phyloP scores from a whole-genome alignment of 192 early-diverging fungal genomes.

The Phlyctochytrium planicorne region DNA sequence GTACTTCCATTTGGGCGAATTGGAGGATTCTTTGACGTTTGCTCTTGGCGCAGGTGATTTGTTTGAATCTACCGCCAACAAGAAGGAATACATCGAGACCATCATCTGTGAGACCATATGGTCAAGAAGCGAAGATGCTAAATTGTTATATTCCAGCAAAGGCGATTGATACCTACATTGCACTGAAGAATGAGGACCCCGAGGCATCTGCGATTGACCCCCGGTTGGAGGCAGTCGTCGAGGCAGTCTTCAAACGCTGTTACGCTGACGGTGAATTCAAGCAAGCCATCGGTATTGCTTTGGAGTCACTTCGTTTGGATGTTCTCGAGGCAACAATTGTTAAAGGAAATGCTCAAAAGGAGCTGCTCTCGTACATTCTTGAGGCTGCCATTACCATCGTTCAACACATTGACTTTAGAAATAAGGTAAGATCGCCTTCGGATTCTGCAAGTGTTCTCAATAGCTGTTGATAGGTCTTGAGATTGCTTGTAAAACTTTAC shows the following conservation, averaged over 20 bases:
- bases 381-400: slow-evolving; percentile 84
- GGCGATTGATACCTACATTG: slow-evolving; percentile 95
- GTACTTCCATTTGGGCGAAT: slow-evolving; percentile 95
- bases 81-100: slow-evolving; percentile 90
- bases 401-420: slow-evolving; percentile 75
- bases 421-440: slow-evolving; percentile 52
- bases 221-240: slow-evolving; percentile 83
- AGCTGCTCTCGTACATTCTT: slow-evolving; percentile 82
- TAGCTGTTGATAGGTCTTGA: slow-evolving; percentile 53
- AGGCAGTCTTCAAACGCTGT: slow-evolving; percentile 94
- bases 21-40: slow-evolving; percentile 93
- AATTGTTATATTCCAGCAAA: slow-evolving; percentile 57
- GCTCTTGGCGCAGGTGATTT: slow-evolving; percentile 89
- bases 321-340: slow-evolving; percentile 80
- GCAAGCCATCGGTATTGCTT: slow-evolving; percentile 93
- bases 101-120: slow-evolving; percentile 72
- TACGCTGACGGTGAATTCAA: slow-evolving; percentile 82
- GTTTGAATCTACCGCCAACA: slow-evolving; percentile 74
- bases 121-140: background rate
- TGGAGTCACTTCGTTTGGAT: slow-evolving; percentile 90
- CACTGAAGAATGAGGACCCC: slow-evolving; percentile 53
- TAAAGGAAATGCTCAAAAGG: slow-evolving; percentile 51
- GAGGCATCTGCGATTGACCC: slow-evolving; percentile 63
- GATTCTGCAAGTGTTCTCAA: background rate
- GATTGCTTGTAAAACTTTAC: slow-evolving; percentile 74